These are phyloP conservation scores for Podospora conica DNA, from an alignment of 495 filamentous ascomycete species.

Conservation along the genomic window DNA sequence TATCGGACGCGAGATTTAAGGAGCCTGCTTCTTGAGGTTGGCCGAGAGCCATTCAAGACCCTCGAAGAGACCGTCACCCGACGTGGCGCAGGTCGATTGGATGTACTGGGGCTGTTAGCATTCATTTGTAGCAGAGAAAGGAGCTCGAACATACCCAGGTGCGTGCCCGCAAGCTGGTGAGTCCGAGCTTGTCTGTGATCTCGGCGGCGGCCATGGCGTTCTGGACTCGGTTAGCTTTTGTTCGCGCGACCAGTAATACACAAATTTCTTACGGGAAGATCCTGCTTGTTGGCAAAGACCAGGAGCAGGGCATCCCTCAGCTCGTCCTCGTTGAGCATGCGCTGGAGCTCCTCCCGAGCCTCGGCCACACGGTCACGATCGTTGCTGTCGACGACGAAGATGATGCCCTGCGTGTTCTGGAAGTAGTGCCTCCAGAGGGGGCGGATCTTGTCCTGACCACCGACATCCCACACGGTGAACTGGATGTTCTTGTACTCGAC, in stretches of 20 bases:
- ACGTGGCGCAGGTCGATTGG: constrained; percentile 99
- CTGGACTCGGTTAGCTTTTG: constrained; percentile 41
- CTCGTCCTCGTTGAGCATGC: constrained; percentile 99
- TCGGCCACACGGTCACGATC: constrained; percentile 99
- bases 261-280: constrained; percentile 79
- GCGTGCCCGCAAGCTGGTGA: constrained; percentile 95
- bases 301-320: constrained; percentile 93
- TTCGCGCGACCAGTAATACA: not conserved
- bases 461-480: constrained; percentile 99
- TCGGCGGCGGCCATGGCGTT: constrained; percentile 99
- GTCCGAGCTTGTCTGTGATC: constrained; percentile 99
- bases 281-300: constrained; percentile 99
- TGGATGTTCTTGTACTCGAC: constrained; percentile 99
- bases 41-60: constrained; percentile 99
- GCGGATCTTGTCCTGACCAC: constrained; percentile 99
- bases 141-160: constrained; percentile 76
- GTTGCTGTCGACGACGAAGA: constrained; percentile 99
- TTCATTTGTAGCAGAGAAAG: not conserved
- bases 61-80: constrained; percentile 98
- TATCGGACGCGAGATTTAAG: constrained; percentile 44
- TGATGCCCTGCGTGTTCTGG: constrained; percentile 99
- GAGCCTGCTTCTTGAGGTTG: constrained; percentile 85
- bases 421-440: constrained; percentile 99
- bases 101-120: constrained; percentile 64
- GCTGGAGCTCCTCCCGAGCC: constrained; percentile 97